Conservation (phyloP, 2,329 filamentous ascomycete species). For the Myriangium duriaei region DNA sequence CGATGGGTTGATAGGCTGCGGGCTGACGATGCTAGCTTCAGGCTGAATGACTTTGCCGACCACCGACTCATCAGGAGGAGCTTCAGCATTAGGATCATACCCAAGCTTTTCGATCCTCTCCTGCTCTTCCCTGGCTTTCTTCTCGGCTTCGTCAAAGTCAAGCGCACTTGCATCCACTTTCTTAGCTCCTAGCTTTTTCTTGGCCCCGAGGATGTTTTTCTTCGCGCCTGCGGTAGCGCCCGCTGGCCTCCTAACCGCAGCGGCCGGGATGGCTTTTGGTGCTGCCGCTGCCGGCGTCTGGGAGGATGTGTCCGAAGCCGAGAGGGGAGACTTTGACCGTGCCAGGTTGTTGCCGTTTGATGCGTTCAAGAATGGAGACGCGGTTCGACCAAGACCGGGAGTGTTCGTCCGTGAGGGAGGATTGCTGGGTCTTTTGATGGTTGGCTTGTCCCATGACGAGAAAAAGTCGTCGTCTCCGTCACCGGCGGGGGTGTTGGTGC, state of each 20-base stretch:
- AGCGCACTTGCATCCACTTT: constrained; percentile 65
- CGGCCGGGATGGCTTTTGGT: constrained; percentile 57
- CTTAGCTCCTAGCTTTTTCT: constrained; percentile 47
- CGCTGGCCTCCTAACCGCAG: constrained; percentile 65
- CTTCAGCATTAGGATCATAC: constrained; percentile 77
- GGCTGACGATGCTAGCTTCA: constrained; percentile 54
- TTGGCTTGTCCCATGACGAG: constrained; percentile 95
- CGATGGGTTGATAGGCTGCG: constrained; percentile 60
- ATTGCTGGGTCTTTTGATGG: constrained; percentile 91
- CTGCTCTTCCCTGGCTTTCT: constrained; percentile 92
- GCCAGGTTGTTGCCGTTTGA: constrained; percentile 48
- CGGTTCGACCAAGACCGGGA: constrained; percentile 67
- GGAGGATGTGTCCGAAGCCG: constrained; percentile 41
- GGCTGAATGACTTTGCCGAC: constrained; percentile 33
- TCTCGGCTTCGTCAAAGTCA: constrained; percentile 95
- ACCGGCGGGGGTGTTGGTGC: constrained; percentile 62
- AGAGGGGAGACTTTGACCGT: constrained; percentile 74
- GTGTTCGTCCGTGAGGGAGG: constrained; percentile 83
- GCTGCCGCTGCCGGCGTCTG: constrained; percentile 31
- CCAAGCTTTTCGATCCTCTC: constrained; percentile 91
- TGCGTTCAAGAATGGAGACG: constrained; percentile 80
- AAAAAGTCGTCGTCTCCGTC: constrained; percentile 92
- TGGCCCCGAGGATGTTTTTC: constrained; percentile 55
- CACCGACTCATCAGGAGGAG: constrained; percentile 28
- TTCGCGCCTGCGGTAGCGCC: constrained; percentile 54